Evolutionary conservation across 179 eudicot species (phyloP).

Genomic region (Beta lomatogona): DNA sequence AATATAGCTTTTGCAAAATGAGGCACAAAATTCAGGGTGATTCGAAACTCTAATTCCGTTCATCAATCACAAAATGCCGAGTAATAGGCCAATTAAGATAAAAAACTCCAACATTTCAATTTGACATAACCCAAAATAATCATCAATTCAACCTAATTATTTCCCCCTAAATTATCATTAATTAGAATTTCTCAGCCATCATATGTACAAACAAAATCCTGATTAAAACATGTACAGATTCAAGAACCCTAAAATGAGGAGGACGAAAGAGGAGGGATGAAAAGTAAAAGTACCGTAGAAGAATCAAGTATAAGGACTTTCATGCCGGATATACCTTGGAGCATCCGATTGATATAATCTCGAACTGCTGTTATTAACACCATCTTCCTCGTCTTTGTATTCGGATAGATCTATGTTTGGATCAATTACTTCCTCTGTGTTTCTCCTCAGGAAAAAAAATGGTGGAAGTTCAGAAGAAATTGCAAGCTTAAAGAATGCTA

Average conservation of each 20-base stretch:
- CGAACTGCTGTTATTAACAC: slow-evolving; percentile 65
- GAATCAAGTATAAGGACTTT: slow-evolving; percentile 89
- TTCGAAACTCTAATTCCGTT: background rate
- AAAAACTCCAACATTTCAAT: background rate
- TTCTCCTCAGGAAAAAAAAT: background rate
- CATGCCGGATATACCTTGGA: slow-evolving; percentile 89
- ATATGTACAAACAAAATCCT: background rate
- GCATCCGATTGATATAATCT: slow-evolving; percentile 81
- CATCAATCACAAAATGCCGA: background rate
- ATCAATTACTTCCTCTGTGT: background rate
- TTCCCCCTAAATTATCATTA: background rate
- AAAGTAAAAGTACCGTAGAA: slow-evolving; percentile 49
- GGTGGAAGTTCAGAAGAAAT: background rate
- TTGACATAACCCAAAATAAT: background rate
- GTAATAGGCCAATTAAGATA: background rate
- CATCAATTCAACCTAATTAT: background rate
- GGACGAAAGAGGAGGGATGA: background rate
- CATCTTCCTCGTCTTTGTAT: slow-evolving; percentile 33
- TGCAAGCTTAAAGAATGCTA: no score
- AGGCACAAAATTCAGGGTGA: background rate
- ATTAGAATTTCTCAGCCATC: no score
- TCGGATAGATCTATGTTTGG: background rate
- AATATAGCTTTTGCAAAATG: background rate
- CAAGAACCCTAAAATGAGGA: background rate
- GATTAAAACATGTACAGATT: background rate